phyloP scores from a whole-genome alignment of 2,329 filamentous ascomycete genomes.

The Neophaeococcomyces aloes region DNA sequence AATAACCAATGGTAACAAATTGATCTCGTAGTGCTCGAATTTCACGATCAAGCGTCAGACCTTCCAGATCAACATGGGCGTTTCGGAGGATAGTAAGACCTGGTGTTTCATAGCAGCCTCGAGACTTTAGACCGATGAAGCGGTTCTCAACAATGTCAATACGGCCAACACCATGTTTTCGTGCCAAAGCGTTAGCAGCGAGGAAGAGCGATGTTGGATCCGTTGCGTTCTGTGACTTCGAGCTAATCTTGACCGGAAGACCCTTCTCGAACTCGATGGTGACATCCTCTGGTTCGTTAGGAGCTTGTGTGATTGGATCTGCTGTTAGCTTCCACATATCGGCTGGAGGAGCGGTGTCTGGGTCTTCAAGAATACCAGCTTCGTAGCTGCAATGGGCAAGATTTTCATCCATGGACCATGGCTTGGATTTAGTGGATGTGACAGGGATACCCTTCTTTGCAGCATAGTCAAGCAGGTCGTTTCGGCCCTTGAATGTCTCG shows the following conservation, averaged over 20 bases:
- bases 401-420: conserved; percentile 59
- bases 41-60: conserved; percentile 57
- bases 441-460: conserved; percentile 38
- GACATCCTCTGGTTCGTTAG: conserved; percentile 61
- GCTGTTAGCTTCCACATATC: conserved; percentile 70
- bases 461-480: conserved; percentile 41
- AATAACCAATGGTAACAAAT: conserved; percentile 56
- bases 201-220: conserved; percentile 64
- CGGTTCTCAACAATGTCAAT: conserved; percentile 78
- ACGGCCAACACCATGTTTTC: conserved; percentile 62
- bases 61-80: conserved; percentile 53
- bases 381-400: conserved; percentile 57
- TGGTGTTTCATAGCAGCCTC: conserved; percentile 68
- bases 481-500: conserved; percentile 39
- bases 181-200: conserved; percentile 45
- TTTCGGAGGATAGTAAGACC: conserved; percentile 46
- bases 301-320: conserved; percentile 29
- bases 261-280: conserved; percentile 63
- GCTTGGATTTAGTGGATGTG: conserved; percentile 33
- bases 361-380: conserved; percentile 59
- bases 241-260: conserved; percentile 57
- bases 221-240: conserved; percentile 51
- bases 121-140: conserved; percentile 68
- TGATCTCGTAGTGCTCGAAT: conserved; percentile 60
- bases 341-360: conserved; percentile 49